Percentiles rank a stretch among this genome's conserved stretches.
phyloP scores from a whole-genome alignment of 768 basidiomycete genomes.

The Melanogaster broomeanus region DNA sequence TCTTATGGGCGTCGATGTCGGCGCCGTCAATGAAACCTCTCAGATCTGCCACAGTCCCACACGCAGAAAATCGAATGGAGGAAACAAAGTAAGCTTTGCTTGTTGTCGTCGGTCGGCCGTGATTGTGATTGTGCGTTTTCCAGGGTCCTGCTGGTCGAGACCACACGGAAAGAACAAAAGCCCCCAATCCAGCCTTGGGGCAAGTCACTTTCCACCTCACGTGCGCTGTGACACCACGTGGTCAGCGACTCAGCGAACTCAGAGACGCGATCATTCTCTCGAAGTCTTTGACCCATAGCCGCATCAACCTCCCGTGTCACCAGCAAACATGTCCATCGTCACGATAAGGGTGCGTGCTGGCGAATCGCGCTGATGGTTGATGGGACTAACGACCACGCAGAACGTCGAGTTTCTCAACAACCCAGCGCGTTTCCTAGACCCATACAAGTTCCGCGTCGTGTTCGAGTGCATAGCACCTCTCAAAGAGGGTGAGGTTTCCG shows the following conservation, averaged over 20 bases:
- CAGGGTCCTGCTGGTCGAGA: not conserved
- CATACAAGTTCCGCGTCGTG: constrained; percentile 91
- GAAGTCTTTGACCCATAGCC: not conserved
- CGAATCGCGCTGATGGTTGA: too few relatives aligned
- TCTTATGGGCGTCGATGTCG: constrained; percentile 9
- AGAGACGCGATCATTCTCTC: not conserved
- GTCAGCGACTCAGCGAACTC: not conserved
- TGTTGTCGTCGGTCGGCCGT: not conserved
- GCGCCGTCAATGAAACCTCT: constrained; percentile 11
- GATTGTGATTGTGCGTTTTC: not conserved
- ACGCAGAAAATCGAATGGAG: not conserved
- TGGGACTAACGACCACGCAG: constrained; percentile 39
- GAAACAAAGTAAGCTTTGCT: not conserved
- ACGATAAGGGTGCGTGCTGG: constrained; percentile 54
- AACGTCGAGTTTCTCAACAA: constrained; percentile 92
- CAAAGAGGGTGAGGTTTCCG: constrained; percentile 66
- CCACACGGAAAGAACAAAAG: constrained; percentile 3
- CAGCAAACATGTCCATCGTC: constrained; percentile 59
- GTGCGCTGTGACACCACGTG: not conserved
- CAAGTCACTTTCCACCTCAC: constrained; percentile 5
- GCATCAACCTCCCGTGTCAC: not conserved
- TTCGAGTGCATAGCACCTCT: constrained; percentile 95
- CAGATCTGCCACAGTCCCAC: not conserved
- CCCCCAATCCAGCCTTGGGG: too few relatives aligned
- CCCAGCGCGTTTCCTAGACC: constrained; percentile 87